phyloP scores from a whole-genome alignment of 306 rosid genomes.

The Cotoneaster glaucophyllus region DNA sequence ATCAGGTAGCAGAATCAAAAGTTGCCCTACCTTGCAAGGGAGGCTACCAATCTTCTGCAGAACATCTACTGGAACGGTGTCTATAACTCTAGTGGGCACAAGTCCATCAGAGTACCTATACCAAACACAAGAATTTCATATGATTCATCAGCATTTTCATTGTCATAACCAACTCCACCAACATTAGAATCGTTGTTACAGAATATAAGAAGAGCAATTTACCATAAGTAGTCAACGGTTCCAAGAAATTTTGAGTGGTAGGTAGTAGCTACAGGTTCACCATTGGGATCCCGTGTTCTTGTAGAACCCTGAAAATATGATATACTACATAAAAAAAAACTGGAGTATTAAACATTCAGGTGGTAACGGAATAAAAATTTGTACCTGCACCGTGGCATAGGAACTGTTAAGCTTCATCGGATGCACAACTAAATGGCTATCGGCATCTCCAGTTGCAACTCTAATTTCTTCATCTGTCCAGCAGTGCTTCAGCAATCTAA shows the following conservation, averaged over 20 bases:
- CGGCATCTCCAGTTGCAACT: slow-evolving; percentile 62
- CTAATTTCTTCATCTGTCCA: slow-evolving; percentile 73
- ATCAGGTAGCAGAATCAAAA: not conserved
- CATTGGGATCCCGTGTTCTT: slow-evolving; percentile 53
- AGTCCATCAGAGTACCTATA: slow-evolving; percentile 68
- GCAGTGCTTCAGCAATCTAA: slow-evolving; percentile 42
- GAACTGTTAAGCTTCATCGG: slow-evolving; percentile 71
- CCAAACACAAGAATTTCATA: slow-evolving; percentile 10
- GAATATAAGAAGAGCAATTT: slow-evolving; percentile 18
- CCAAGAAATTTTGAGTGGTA: slow-evolving; percentile 89
- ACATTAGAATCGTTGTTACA: not conserved
- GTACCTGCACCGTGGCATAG: slow-evolving; percentile 62
- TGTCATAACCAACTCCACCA: not conserved
- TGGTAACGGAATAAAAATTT: slow-evolving; percentile 11
- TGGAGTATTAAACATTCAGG: not conserved
- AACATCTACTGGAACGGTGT: slow-evolving; percentile 54
- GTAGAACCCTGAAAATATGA: slow-evolving; percentile 49
- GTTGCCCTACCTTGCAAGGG: slow-evolving; percentile 69
- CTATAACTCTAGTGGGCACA: slow-evolving; percentile 66
- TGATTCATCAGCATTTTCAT: not conserved
- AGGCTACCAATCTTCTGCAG: slow-evolving; percentile 68
- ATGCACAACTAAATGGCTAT: slow-evolving; percentile 47
- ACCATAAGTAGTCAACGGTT: slow-evolving; percentile 92
- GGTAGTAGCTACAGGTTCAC: slow-evolving; percentile 83
- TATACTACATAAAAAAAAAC: not conserved